Base-by-base conservation (phyloP, 352 stramenopile species). In the Globisporangium spinosum region DNA sequence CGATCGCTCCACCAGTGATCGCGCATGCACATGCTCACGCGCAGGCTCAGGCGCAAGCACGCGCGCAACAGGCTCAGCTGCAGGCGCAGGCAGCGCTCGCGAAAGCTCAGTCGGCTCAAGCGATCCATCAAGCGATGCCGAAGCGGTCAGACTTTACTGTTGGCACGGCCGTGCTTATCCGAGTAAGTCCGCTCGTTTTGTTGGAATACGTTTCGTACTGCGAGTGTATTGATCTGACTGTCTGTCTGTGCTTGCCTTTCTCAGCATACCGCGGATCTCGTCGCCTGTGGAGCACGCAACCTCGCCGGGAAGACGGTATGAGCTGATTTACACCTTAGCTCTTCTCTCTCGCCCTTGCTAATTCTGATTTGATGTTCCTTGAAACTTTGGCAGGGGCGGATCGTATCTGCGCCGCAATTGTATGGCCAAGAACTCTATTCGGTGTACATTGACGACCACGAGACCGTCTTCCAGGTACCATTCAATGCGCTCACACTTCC, bases 381-480 rank as follows among this genome's bases (percentile, higher is more conserved):
- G 17, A 51, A 23, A 51, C 17, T 12, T 27, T 61, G 20, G 17
- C 35, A 82, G 64, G 85, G 85, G 25, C 78, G 82, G 17, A 91
- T 93, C 54, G 85, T 93, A 43, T 83, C 85, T 9, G 80, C 83
- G 4, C 83, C 83, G 20, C 85, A 91, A 67, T 73, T 93, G 32
- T 93, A 91, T 56, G 83, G 83, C 2, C 85, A 91, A 49, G 85
- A 93, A 40, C 80, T 93, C 38, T 93, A 83, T 65, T 93, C 85
- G 7, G 83, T 93, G 38, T 93, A 91, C 69, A 90, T 93, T 68
- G 82, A 93, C 70, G 83, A 93, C 63, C 85, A 91, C 64, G 82
- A 93, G 69, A 82, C 83, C 35, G 77, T 93, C 25, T 93, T 91
- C 53, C 85, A 93, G 69, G 83, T 93, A 40, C 85, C 85, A 23